phyloP scores from a whole-genome alignment of 164 flowering plant genomes.

The Piper betle region DNA sequence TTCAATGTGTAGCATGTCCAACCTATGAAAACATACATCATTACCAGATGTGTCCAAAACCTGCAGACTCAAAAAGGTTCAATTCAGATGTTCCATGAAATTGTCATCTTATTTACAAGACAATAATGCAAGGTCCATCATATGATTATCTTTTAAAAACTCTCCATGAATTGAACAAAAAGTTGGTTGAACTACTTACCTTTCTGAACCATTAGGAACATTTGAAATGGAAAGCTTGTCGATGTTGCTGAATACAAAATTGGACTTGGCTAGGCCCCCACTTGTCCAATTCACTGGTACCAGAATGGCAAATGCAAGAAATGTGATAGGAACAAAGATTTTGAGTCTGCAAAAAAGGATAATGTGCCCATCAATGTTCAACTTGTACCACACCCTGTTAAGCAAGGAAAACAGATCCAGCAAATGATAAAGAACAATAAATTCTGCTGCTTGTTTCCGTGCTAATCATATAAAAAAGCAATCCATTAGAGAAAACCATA shows the following conservation, averaged over 20 bases:
- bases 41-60: conserved; percentile 70
- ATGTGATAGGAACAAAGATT: conserved; percentile 62
- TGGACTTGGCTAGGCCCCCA: conserved; percentile 27
- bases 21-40: conserved; percentile 71
- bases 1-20: conserved; percentile 73
- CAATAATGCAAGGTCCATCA: background rate
- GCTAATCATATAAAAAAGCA: no score
- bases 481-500: background rate
- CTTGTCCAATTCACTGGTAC: conserved; percentile 79
- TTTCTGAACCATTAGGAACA: conserved; percentile 38
- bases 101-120: background rate
- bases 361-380: background rate
- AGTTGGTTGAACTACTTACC: conserved; percentile 20
- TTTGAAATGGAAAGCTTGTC: conserved; percentile 80
- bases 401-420: background rate
- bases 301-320: conserved; percentile 51
- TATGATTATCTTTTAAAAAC: background rate
- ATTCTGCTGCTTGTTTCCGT: no score
- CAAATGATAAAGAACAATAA: background rate
- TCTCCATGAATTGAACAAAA: no score
- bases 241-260: conserved; percentile 31
- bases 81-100: background rate
- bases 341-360: conserved; percentile 47
- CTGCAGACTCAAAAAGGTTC: conserved; percentile 16
- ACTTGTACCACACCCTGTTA: no score